Evolutionary conservation across 257 asterid species (phyloP).

Genomic region (Solanum piurae): DNA sequence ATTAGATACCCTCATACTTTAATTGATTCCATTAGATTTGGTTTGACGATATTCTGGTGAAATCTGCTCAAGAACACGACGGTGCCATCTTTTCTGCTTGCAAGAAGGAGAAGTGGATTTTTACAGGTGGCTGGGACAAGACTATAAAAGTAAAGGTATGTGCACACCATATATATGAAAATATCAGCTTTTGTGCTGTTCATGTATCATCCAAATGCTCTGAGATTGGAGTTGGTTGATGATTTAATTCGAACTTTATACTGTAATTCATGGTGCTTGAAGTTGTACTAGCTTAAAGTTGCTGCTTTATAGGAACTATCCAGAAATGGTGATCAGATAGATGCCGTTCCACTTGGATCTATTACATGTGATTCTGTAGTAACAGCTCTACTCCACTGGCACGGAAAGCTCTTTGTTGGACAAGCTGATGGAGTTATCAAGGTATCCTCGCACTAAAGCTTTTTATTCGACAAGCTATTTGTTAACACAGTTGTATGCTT

Average conservation of each 20-base stretch:
- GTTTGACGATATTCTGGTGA: conserved; percentile 42
- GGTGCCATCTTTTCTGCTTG: conserved; percentile 54
- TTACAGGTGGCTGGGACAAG: conserved; percentile 85
- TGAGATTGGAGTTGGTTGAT: not conserved
- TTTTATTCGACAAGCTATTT: not conserved
- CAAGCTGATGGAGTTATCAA: conserved; percentile 59
- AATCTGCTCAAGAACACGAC: conserved; percentile 38
- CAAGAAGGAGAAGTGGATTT: conserved; percentile 57
- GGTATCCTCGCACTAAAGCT: conserved; percentile 14
- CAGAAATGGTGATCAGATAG: conserved; percentile 28
- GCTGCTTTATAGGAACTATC: conserved; percentile 37
- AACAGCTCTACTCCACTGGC: conserved; percentile 45
- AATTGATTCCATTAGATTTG: conserved; percentile 38
- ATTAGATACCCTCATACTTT: not conserved
- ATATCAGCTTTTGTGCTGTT: not conserved
- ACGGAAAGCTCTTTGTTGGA: conserved; percentile 67
- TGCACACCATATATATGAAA: not conserved
- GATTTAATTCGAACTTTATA: not conserved
- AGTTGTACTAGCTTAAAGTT: not conserved
- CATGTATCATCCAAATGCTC: not conserved
- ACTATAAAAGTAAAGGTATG: conserved; percentile 54
- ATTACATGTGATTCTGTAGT: conserved; percentile 45
- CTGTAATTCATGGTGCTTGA: not conserved
- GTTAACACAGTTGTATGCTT: not conserved
- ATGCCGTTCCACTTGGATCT: conserved; percentile 39